Evolutionary conservation across 148 eudicot species (phyloP).

Genomic region (Silene conica): DNA sequence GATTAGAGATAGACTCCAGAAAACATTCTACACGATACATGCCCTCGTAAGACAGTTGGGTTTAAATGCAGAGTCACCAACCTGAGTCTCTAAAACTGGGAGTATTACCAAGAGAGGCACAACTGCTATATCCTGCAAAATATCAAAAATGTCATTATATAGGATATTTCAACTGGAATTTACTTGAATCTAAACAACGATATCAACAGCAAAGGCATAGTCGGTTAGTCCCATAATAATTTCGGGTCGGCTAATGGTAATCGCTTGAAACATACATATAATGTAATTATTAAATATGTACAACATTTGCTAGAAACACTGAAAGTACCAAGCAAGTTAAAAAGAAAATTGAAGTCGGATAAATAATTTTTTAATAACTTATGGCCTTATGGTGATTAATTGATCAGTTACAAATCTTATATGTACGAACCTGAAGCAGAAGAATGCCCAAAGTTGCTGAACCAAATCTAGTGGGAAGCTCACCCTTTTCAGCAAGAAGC

Average conservation of each 20-base stretch:
- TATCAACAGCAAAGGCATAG: neutral
- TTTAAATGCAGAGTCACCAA: constrained; percentile 19
- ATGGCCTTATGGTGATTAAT: neutral
- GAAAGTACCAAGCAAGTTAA: neutral
- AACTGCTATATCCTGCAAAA: constrained; percentile 96
- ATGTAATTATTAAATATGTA: too few relatives aligned
- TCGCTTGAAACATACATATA: too few relatives aligned
- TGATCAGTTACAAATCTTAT: constrained; percentile 11
- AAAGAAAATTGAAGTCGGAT: neutral
- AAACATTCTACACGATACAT: neutral
- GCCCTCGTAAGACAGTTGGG: neutral
- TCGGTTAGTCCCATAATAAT: neutral
- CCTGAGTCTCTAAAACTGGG: constrained; percentile 98
- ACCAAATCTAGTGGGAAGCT: constrained; percentile 92
- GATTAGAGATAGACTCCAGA: neutral
- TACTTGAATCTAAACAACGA: neutral
- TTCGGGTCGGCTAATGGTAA: neutral
- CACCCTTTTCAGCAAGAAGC: constrained; percentile 99
- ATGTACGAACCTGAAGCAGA: constrained; percentile 68
- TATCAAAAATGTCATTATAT: constrained; percentile 23
- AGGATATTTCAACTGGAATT: neutral
- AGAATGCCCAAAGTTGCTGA: constrained; percentile 96
- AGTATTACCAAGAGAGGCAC: constrained; percentile 97
- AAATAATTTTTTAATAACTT: neutral
- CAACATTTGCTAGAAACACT: constrained; percentile 1